Evolutionary conservation across 2,329 filamentous ascomycete species (phyloP), one percentile per base, ranked within the genome.

Genomic region (Purpureocillium takamizusanense): DNA sequence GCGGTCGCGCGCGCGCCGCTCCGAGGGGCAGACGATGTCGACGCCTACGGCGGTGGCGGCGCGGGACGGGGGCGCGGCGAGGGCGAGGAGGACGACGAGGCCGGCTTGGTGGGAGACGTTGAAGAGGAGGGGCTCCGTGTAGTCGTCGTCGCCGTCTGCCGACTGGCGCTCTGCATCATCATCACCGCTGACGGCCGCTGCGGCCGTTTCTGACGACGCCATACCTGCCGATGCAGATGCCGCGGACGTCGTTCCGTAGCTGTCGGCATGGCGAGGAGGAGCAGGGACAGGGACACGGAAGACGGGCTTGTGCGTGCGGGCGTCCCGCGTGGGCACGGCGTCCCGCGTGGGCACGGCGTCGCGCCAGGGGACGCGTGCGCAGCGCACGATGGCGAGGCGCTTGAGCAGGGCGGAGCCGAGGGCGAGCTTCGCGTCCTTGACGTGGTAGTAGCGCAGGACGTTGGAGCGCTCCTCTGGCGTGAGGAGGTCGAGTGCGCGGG

Each of bases 61-160:
- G 2, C 15, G 61, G 51, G 28, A 30, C 5, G 37, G 52, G n/a
- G 36, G 49, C 15, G 52, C 54, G 31, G 58, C 54, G 3, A 69
- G 62, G 12, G 80, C 81, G 11, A 83, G 69, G 23, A 89, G 64
- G 2, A 75, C 74, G 0, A 88, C 84, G 13, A 90, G 63, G 2
- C 85, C 84, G 8, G 80, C 81, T 64, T 90, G 85, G 57, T 90
- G 85, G 33, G 76, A 81, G 39, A 89, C 73, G 59, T 90, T 90
- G 69, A 90, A 89, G 45, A 64, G 50, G n/a, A 78, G 55, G 14
- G 69, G 60, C 48, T 68, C 71, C 40, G 42, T 62, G 46, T 49
- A 73, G 62, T 10, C 21, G 21, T 25, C 21, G 6, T 25, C n/a
- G n/a, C n/a, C n/a, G n/a, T n/a, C n/a, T n/a, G n/a, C n/a, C n/a